Percentiles rank a stretch among this genome's conserved stretches.
Conservation (phyloP, 1,139 yeast species). For the Sugiyamaella neomexicana region DNA sequence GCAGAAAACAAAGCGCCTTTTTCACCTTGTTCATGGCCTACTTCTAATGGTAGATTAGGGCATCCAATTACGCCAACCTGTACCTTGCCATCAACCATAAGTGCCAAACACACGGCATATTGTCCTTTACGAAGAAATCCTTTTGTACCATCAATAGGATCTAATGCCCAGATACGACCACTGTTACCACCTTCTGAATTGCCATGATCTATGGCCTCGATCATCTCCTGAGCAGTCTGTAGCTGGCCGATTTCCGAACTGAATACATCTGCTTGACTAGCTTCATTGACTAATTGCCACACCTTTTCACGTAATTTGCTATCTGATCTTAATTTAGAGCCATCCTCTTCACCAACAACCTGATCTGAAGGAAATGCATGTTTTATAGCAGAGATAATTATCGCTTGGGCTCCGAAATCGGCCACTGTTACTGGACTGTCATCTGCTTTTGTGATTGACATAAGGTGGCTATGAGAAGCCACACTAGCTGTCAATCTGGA, state of each 20-base stretch:
- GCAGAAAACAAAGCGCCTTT: constrained; percentile 77
- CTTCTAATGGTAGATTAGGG: constrained; percentile 70
- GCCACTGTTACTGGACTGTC: constrained; percentile 96
- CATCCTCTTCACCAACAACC: constrained; percentile 93
- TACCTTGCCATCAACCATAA: constrained; percentile 81
- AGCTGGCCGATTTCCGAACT: constrained; percentile 40
- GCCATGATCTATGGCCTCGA: constrained; percentile 74
- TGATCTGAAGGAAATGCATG: constrained; percentile 79
- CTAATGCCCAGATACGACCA: constrained; percentile 95
- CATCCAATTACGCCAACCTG: constrained; percentile 94
- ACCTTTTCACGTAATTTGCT: constrained; percentile 48
- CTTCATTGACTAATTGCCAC: constrained; percentile 38
- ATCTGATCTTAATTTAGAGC: constrained; percentile 58
- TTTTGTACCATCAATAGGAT: constrained; percentile 97
- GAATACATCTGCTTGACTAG: constrained; percentile 35
- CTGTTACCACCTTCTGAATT: constrained; percentile 69
- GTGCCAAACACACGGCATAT: constrained; percentile 91
- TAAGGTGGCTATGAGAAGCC: constrained; percentile 47
- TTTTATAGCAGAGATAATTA: constrained; percentile 79
- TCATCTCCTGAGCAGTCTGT: constrained; percentile 50
- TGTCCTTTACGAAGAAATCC: constrained; percentile 96
- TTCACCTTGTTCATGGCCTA: constrained; percentile 26
- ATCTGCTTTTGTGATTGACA: constrained; percentile 73
- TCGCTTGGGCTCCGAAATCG: constrained; percentile 94
- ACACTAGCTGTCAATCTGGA: constrained; percentile 72